Evolutionary conservation across 1,139 yeast genomes (phyloP), one percentile per base, ranked within the genome.

Genomic region (Zygosaccharomyces sapae): DNA sequence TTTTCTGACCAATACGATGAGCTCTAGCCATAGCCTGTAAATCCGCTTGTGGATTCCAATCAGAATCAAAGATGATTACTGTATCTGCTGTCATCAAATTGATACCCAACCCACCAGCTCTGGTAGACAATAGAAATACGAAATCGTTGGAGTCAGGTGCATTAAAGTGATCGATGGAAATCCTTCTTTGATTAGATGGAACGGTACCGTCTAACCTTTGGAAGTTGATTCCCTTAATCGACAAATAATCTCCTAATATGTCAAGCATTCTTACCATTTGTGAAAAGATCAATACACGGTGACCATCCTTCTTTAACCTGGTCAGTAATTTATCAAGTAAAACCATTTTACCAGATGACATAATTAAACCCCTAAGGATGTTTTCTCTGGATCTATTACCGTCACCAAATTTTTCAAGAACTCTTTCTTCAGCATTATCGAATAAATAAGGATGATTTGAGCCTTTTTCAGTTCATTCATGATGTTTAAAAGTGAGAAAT

Each of bases 331-430:
- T 92, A 68, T 92, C 99, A 42, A 92, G 73, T 45, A 92, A 73
- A 1, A 94, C 98, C 98, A 94, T 92, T 65, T 92, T 92, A 59
- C 99, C 99, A 13, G 96, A 86, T n/a, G 95, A 87, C 98, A 92
- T 94, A 55, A 92, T 86, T 75, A 92, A 74, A 12, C 98, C 99
- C 62, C 89, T 80, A 42, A 92, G 71, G 9, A 86, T 75, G 55
- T 83, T 86, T 57, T 92, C 97, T 51, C 97, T 76, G 1, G 88
- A 74, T 49, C 68, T 67, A 20, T 68, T 65, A 5, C 81, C 77
- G n/a, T 81, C 83, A 33, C 77, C 79, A 43, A 77, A 75, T 50
- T 81, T 80, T 5, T 79, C 73, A 52, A 89, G 70, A 19, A 88
- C 95, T 51, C 85, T 78, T 33, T 83, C 85, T 67, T 94, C 99